These are phyloP conservation scores for Gnomoniopsis sp. DNA, from an alignment of 2,329 filamentous ascomycete genomes.

Conservation along the genomic window DNA sequence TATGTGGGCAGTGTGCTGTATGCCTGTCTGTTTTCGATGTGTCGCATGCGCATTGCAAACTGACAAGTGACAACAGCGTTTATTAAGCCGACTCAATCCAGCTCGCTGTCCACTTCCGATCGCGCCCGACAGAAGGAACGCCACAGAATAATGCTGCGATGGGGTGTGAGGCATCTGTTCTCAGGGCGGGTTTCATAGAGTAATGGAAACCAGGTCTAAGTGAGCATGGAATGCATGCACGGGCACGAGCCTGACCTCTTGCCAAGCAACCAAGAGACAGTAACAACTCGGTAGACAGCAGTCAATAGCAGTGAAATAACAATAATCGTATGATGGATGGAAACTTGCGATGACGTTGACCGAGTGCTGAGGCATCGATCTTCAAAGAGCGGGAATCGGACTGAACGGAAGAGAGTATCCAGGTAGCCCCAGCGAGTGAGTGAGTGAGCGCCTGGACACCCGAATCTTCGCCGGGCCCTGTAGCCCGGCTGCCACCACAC, in stretches of 20 bases:
- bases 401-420: background rate
- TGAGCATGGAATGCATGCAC: background rate
- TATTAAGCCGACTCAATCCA: slow-evolving; percentile 14
- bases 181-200: background rate
- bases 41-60: background rate
- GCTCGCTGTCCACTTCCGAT: background rate
- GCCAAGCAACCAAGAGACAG: too few relatives aligned
- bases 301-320: background rate
- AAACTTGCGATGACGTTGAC: background rate
- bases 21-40: background rate
- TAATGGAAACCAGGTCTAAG: background rate
- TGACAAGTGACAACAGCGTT: too few relatives aligned
- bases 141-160: background rate
- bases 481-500: background rate
- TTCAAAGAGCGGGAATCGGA: background rate
- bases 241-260: background rate
- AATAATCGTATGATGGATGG: background rate
- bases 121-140: slow-evolving; percentile 1
- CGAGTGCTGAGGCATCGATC: too few relatives aligned
- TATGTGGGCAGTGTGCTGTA: background rate
- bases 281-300: too few relatives aligned
- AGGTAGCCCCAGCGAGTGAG: too few relatives aligned
- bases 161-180: background rate
- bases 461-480: background rate
- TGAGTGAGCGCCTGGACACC: background rate